Evolutionary conservation across 2,329 filamentous ascomycete genomes (phyloP).

Genomic region (Orbilia quercus): DNA sequence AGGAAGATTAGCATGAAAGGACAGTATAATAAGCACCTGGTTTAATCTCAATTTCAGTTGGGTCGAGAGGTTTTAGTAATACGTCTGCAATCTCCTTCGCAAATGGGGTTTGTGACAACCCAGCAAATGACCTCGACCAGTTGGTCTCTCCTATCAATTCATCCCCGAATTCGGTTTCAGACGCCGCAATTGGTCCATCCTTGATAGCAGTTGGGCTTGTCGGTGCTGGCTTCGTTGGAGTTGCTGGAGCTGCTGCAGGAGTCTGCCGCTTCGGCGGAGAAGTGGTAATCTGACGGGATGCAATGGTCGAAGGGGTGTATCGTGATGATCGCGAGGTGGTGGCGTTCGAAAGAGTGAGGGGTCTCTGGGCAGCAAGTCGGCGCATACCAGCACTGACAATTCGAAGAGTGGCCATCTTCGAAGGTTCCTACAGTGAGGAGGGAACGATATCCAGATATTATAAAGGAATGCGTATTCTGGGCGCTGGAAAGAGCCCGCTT

Average conservation of each 20-base stretch:
- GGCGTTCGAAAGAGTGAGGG: conserved; percentile 18
- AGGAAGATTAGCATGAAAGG: neutral
- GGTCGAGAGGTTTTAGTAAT: conserved; percentile 74
- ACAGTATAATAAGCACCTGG: conserved; percentile 65
- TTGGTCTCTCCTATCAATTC: conserved; percentile 67
- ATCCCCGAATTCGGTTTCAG: conserved; percentile 35
- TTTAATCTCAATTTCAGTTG: conserved; percentile 92
- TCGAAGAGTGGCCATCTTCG: conserved; percentile 35
- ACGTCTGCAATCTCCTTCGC: conserved; percentile 75
- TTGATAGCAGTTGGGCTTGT: conserved; percentile 34
- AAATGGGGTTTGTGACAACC: conserved; percentile 78
- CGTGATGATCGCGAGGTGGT: conserved; percentile 20
- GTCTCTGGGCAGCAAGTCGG: conserved; percentile 15
- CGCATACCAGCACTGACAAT: conserved; percentile 31
- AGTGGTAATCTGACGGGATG: conserved; percentile 27
- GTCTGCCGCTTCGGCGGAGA: conserved; percentile 44
- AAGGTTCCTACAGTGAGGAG: neutral
- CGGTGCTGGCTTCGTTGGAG: conserved; percentile 15
- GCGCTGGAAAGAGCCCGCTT: neutral
- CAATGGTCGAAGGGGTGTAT: conserved; percentile 19
- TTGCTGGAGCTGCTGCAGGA: conserved; percentile 2
- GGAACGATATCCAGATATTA: neutral
- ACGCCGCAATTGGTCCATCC: conserved; percentile 31
- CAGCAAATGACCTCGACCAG: conserved; percentile 87
- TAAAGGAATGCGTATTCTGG: neutral